Base-by-base conservation (phyloP, 148 eudicot genomes). In the Rheum nobile region DNA sequence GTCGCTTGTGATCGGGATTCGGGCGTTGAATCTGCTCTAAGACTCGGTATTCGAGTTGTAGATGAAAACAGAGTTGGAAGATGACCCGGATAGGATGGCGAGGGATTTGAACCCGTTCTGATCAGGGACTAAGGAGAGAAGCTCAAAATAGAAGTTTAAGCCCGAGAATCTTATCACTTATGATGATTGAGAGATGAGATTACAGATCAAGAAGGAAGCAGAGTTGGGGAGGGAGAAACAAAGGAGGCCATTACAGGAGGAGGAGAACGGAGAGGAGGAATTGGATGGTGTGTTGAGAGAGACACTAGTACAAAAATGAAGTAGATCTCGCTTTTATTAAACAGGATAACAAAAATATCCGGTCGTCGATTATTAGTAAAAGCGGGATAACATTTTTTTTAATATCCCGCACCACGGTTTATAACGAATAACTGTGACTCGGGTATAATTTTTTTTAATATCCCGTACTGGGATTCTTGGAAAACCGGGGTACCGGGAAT, bases 181-280 rank as follows among this genome's bases (percentile, higher is more conserved):
- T 0, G 86, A 75, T 1, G 89, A 81, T 12, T 79, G 67, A 24
- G 84, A 74, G 8, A 91, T 39, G 55, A 80, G 80, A 47, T 87
- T 86, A 72, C 75, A 78, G 46, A 91, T 69, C 14, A 91, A 28
- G 77, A 91, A 87, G 16, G 81, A 83, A 28, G 79, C 72, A 6
- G 88, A 81, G 35, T 37, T 26, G 0, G 81, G 86, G 71, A 81
- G 72, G 28, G 83, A 82, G 77, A 91, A 89, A 61, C 97, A 91
- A 55, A 89, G 83, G 34, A 89, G 81, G 46, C 88, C 89, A 43
- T 78, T 79, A 67, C 88, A 81, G 39, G 84, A 22, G 38, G 88
- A 82, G 21, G 29, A 89, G 84, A 14, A 17, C 21, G 32, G 39
- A 16, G 39, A 65, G 39, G 44, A 65, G 6, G 83, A 77, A 4